Evolutionary conservation across 2,329 filamentous ascomycete genomes (phyloP), one percentile per base, ranked within the genome.

Genomic region (Colletotrichum sansevieriae): DNA sequence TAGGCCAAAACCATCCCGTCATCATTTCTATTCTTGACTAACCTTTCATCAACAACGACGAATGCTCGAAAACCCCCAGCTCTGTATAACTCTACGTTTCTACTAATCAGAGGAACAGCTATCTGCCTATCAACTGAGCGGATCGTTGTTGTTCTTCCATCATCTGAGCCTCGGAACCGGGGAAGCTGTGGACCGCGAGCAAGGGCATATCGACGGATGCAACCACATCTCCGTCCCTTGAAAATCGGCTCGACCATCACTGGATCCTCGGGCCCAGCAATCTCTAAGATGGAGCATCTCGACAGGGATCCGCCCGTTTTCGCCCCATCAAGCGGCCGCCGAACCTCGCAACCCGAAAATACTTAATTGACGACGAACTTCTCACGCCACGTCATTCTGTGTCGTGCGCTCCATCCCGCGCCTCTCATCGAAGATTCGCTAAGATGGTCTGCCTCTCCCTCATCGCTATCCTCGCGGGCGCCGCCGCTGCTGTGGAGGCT

Each of bases 191-290:
- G 58, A 49, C 25, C 56, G 10, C 25, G 20, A 25, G 20, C 41
- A 52, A 15, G 59, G 29, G 35, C 49, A 43, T 35, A 22, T 49
- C 35, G 18, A 33, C 52, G 35, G 44, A 64, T 68, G 52, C 61
- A 52, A 59, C 52, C 39, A 33, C 46, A 47, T 64, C 60, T 54
- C 51, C 60, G 52, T 52, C 65, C 65, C 65, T 64, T 65, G 44
- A n/a, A 37, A 18, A 35, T 22, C 56, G 37, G 13, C 11, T 51
- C 25, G 18, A 44, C 2, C 3, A 52, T 29, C 49, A 39, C 25
- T 63, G 60, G 60, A 43, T 44, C 37, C 11, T 39, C 37, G 12
- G 4, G 13, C 39, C 13, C 20, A 52, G 37, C 39, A 55, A 63
- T 56, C 49, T 46, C 18, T 18, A 46, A 2, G 29, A 55, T 55